Evolutionary conservation across 495 filamentous ascomycete genomes (phyloP), one percentile per base, ranked within the genome.

Genomic region (Bacidia rubella): DNA sequence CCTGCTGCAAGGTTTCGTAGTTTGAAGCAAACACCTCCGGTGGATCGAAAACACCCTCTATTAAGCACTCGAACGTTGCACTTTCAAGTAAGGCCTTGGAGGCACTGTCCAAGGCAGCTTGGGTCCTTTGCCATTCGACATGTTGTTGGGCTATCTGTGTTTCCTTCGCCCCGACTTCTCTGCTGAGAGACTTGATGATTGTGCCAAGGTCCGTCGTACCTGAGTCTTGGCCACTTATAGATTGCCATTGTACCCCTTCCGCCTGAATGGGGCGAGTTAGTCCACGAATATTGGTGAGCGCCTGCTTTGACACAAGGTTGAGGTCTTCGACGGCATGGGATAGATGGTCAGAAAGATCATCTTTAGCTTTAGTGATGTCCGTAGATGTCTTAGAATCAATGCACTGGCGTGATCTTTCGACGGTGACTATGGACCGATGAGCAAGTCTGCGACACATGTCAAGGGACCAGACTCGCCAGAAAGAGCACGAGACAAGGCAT

Each of bases 161-260:
- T 41, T 57, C 51, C 22, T 60, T 44, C 17, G 26, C 20, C 1
- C 27, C 22, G 19, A 62, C 7, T 5, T 54, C 52, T 54, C 57
- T 62, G 9, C 52, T 35, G 11, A 60, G 54, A 25, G 26, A 40
- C 39, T 54, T 55, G 54, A 62, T 64, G 20, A 55, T 54, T 11
- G 26, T 47, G 35, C 51, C 50, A n/a, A 62, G 51, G 29, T 39
- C 47, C 1, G 53, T 55, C 11, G n/a, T 53, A 32, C 51, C 35
- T 2, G 56, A 55, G 21, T 58, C 45, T 27, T 44, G 45, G n/a
- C 51, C 52, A 12, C 57, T 54, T 2, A 40, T n/a, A 10, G 29
- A 44, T 2, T 46, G 48, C 45, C 49, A 52, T 39, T 59, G 47
- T 20, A 63, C 40, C 39, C 45, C 24, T 22, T 57, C 54, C 4